Conservation (phyloP, 2,329 filamentous ascomycete species). For the Huntiella moniliformis region DNA sequence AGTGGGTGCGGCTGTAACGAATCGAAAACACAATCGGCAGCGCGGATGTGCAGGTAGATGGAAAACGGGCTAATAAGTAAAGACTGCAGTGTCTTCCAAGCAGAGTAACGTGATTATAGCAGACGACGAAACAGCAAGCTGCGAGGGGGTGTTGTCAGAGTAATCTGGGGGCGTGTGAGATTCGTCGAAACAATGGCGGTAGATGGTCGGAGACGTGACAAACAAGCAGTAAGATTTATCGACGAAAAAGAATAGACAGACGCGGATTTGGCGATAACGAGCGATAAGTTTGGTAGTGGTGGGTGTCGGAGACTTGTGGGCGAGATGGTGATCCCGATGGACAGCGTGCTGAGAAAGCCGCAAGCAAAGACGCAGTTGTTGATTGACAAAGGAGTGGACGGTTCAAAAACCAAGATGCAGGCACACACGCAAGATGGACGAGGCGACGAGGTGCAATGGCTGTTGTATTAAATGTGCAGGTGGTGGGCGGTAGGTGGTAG, state of each 20-base stretch:
- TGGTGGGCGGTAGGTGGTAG: conserved; percentile 15
- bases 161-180: neutral
- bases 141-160: neutral
- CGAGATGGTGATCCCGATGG: conserved; percentile 3
- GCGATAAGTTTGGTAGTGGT: neutral
- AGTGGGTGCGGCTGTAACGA: conserved; percentile 7
- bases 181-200: neutral
- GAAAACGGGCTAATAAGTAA: neutral
- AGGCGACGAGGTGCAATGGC: conserved; percentile 14
- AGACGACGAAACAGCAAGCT: neutral
- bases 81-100: neutral
- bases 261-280: no score
- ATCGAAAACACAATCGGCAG: conserved; percentile 8
- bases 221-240: no score
- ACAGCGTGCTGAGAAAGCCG: conserved; percentile 4
- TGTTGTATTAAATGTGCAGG: conserved; percentile 13
- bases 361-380: conserved; percentile 4
- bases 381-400: conserved; percentile 16
- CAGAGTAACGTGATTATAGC: neutral
- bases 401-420: conserved; percentile 19
- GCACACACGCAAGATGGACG: conserved; percentile 12
- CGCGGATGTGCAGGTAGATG: neutral
- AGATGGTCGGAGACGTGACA: neutral
- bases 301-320: neutral
- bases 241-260: no score